Evolutionary conservation across 495 filamentous ascomycete species (phyloP).

Genomic region (Tuber melanosporum): DNA sequence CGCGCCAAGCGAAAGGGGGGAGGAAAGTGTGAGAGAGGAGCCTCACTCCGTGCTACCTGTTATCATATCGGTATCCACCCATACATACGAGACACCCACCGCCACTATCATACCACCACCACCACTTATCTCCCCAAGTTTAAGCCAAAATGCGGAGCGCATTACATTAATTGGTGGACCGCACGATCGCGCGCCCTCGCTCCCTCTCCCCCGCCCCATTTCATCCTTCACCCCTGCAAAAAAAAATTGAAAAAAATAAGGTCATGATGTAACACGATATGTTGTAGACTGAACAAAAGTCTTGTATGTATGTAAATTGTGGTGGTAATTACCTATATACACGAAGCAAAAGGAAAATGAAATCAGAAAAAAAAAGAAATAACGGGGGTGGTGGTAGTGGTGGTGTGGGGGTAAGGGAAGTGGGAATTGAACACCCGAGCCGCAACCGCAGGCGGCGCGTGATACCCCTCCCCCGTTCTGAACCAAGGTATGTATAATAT

Average conservation of each 20-base stretch:
- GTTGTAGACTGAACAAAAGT: not conserved
- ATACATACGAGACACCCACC: not conserved
- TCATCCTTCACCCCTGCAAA: not conserved
- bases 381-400: not conserved
- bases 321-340: not conserved
- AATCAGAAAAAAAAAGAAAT: not conserved
- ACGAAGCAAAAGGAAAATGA: not conserved
- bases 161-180: not conserved
- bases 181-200: not conserved
- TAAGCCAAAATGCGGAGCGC: not conserved
- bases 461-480: not conserved
- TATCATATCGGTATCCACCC: not conserved
- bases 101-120: not conserved
- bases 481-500: not conserved
- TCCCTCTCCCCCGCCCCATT: not conserved
- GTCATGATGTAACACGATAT: not conserved
- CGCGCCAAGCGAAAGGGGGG: not conserved
- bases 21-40: not conserved
- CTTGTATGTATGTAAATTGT: not conserved
- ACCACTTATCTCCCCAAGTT: not conserved
- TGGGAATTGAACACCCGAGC: slow-evolving; percentile 5
- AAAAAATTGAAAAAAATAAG: not conserved
- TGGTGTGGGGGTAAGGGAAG: slow-evolving; percentile 9
- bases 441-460: not conserved
- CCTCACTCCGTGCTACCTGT: not conserved